Conservation (phyloP, 371 early-diverging fungal genomes). For the Funneliformis caledonium region DNA sequence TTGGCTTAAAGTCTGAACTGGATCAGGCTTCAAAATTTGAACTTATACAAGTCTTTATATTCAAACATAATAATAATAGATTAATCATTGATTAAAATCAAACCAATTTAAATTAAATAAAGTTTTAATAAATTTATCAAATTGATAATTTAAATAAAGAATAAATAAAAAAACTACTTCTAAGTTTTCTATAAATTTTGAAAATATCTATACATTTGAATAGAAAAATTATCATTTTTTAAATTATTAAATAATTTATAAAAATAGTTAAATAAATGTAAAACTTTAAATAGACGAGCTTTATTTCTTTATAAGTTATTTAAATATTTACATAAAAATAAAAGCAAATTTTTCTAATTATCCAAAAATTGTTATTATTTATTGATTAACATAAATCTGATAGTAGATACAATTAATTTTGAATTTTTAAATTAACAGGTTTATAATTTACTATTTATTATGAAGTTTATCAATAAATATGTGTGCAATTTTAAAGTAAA, state of each 20-base stretch:
- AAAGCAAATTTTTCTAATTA: neutral
- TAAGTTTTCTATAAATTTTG: neutral
- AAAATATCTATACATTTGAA: neutral
- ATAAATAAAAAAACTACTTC: slow-evolving; percentile 1
- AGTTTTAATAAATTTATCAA: neutral
- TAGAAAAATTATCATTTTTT: neutral
- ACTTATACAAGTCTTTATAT: too few relatives aligned
- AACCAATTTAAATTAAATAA: neutral
- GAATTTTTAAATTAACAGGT: neutral
- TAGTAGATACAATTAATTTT: neutral
- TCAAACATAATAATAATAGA: slow-evolving; percentile 24
- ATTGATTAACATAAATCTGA: neutral
- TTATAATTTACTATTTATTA: neutral
- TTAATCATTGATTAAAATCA: slow-evolving; percentile 10
- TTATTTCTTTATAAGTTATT: slow-evolving; percentile 8
- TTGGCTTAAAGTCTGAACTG: too few relatives aligned
- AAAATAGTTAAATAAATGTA: neutral
- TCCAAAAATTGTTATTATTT: neutral
- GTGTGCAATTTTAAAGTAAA: neutral
- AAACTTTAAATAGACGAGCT: slow-evolving; percentile 7
- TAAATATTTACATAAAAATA: neutral
- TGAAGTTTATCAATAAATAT: neutral
- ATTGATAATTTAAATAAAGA: neutral
- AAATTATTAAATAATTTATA: slow-evolving; percentile 7
- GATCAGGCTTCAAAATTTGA: too few relatives aligned